A percentile compares a stretch with the other conserved stretches of the same genome.
These are phyloP conservation scores for Ophiostoma sp. DNA, from an alignment of 2,329 filamentous ascomycete species.

Conservation along the genomic window DNA sequence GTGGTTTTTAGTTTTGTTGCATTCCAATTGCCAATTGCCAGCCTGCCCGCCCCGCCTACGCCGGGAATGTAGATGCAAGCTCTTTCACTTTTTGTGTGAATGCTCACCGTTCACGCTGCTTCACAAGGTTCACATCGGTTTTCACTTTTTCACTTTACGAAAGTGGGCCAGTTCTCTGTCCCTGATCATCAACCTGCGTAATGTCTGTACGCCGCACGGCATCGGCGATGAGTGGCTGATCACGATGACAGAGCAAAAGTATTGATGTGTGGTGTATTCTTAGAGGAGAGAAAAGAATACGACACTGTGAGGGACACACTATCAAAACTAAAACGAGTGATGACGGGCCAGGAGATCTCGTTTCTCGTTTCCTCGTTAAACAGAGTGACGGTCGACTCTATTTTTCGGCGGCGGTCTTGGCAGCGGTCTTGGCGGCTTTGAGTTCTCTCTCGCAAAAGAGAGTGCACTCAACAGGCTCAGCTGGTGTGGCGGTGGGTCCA, in stretches of 20 bases:
- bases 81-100: not conserved
- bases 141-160: not conserved
- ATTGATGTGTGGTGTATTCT: not conserved
- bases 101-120: not conserved
- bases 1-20: not conserved
- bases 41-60: not conserved
- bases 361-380: not conserved
- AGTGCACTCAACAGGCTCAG: not conserved
- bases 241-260: slow-evolving; percentile 9
- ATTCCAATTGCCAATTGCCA: not conserved
- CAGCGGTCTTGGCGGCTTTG: not conserved
- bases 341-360: not conserved
- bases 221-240: not conserved
- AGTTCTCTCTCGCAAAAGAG: no score
- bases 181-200: not conserved
- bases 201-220: not conserved
- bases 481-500: slow-evolving; percentile 8
- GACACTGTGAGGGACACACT: not conserved
- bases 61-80: slow-evolving; percentile 19
- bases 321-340: not conserved
- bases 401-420: not conserved
- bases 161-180: not conserved
- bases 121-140: not conserved
- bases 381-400: not conserved
- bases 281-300: not conserved